Evolutionary conservation across 768 basidiomycete genomes (phyloP), one percentile per base, ranked within the genome.

Genomic region (Leccinum sublutescens): DNA sequence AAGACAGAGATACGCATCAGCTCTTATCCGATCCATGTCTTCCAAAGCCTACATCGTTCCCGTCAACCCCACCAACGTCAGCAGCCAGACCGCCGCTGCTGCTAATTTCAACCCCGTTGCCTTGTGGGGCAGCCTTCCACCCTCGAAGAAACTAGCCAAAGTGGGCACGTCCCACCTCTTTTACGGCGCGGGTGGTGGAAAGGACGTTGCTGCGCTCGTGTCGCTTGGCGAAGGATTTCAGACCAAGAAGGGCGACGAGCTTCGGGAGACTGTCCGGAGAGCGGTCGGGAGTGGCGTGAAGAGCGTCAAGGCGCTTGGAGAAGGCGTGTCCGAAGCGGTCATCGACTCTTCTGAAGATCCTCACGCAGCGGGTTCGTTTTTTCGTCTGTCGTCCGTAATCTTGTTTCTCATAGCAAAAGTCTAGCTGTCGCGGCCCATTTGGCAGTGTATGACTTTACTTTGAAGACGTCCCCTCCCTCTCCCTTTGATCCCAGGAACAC

Each of bases 351-450:
- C 82, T 7, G 60, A 70, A 1, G 89, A 93, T 71, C 81, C 89
- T 21, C 91, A 93, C 61, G 91, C 90, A 60, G 85, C 91, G 61
- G 89, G 91, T 89, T 62, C 56, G 53, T 50, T 54, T 2, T 47
- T 27, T 33, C 27, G 33, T 55, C 0, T 2, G 15, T 59, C 17
- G 5, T 40, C 4, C 15, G 47, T 23, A 6, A 23, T 3, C 0
- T 7, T 36, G 2, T 40, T 10, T 17, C 61, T 60, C 50, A 67
- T 12, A 8, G 1, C 3, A 21, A 60, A 51, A 43, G 11, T 48
- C 23, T 62, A 88, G 91, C 92, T 48, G 90, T 92, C 52, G 91
- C 86, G 5, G 85, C 93, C 2, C 80, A 91, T 64, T 78, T 95
- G 62, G 88, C 89, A 6, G 67, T 82, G 48, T 91, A 88, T 74